Percentiles rank a stretch among this genome's conserved stretches.
Evolutionary conservation across 2,329 filamentous ascomycete genomes (phyloP).

Genomic region (Botrytis hyacinthi): DNA sequence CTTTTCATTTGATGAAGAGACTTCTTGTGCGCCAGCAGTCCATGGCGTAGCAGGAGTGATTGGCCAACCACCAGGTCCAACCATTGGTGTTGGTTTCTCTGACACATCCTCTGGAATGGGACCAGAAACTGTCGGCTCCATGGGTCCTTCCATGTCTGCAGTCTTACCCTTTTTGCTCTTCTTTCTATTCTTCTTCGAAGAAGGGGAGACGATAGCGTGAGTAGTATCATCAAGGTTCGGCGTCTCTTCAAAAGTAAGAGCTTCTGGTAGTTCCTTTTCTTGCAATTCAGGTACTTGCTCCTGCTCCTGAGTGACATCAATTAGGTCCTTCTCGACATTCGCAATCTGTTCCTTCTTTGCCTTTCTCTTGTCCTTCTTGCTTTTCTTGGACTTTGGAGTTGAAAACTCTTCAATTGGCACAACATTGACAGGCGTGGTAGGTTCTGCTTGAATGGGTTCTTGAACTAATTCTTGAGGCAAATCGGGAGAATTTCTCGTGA

Average conservation of each 20-base stretch:
- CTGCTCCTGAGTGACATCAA: not conserved
- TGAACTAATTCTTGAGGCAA: not conserved
- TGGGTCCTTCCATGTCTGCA: not conserved
- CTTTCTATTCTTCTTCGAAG: not conserved
- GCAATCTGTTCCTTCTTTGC: slow-evolving; percentile 22
- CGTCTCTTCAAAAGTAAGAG: not conserved
- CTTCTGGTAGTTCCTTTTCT: not conserved
- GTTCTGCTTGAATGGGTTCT: slow-evolving; percentile 16
- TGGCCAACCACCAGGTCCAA: slow-evolving; percentile 24
- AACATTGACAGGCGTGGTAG: slow-evolving; percentile 8
- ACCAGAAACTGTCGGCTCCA: slow-evolving; percentile 17
- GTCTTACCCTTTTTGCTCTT: not conserved
- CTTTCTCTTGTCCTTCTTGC: slow-evolving; percentile 30
- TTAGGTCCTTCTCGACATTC: not conserved
- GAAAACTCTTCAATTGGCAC: slow-evolving; percentile 9
- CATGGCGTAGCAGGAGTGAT: slow-evolving; percentile 28
- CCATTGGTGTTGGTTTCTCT: slow-evolving; percentile 28
- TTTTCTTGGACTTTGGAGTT: slow-evolving; percentile 25
- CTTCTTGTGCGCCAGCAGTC: slow-evolving; percentile 17
- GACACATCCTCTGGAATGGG: slow-evolving; percentile 20
- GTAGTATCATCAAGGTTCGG: not conserved
- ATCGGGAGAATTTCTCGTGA: not conserved
- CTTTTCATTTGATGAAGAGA: slow-evolving; percentile 1
- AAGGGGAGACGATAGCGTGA: not conserved
- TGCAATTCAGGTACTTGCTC: not conserved